Percentiles rank a stretch among this genome's conserved stretches.
phyloP scores from a whole-genome alignment of 192 early-diverging fungal species.

The Podila epigama region DNA sequence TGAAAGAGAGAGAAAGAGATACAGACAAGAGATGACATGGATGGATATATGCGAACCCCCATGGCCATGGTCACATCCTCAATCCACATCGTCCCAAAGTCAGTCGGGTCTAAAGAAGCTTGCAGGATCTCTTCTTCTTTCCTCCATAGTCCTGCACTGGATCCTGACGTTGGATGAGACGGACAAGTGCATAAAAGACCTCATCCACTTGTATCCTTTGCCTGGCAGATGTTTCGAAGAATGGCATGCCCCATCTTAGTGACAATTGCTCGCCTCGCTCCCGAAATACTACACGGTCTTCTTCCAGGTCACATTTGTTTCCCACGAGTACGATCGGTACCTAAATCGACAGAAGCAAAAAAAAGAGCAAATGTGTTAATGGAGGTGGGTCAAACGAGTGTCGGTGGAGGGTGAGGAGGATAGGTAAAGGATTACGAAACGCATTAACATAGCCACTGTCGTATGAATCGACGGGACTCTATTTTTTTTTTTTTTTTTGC shows the following conservation, averaged over 20 bases:
- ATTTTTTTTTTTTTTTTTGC: no score
- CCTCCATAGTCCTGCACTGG: slow-evolving; percentile 4
- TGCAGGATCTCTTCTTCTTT: slow-evolving; percentile 14
- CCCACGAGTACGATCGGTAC: slow-evolving; percentile 91
- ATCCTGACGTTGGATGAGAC: slow-evolving; percentile 85
- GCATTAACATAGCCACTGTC: no score
- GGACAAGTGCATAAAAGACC: slow-evolving; percentile 90
- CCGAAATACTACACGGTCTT: slow-evolving; percentile 70
- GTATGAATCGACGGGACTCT: no score
- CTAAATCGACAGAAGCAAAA: slow-evolving; percentile 48
- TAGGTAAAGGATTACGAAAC: no score
- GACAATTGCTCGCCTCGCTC: slow-evolving; percentile 75
- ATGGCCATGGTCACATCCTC: no score
- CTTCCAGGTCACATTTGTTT: slow-evolving; percentile 91
- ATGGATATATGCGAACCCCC: no score
- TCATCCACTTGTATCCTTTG: slow-evolving; percentile 90
- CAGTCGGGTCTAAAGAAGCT: slow-evolving; percentile 8
- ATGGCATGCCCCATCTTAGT: slow-evolving; percentile 69
- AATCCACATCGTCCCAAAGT: no score
- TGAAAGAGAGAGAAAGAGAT: no score
- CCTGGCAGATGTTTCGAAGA: slow-evolving; percentile 90
- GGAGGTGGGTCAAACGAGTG: no score
- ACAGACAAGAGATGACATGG: no score
- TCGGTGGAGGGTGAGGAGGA: no score
- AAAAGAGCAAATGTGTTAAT: no score